Evolutionary conservation across 495 filamentous ascomycete genomes (phyloP), one percentile per base, ranked within the genome.

Genomic region (Chaetomidium leptoderma): DNA sequence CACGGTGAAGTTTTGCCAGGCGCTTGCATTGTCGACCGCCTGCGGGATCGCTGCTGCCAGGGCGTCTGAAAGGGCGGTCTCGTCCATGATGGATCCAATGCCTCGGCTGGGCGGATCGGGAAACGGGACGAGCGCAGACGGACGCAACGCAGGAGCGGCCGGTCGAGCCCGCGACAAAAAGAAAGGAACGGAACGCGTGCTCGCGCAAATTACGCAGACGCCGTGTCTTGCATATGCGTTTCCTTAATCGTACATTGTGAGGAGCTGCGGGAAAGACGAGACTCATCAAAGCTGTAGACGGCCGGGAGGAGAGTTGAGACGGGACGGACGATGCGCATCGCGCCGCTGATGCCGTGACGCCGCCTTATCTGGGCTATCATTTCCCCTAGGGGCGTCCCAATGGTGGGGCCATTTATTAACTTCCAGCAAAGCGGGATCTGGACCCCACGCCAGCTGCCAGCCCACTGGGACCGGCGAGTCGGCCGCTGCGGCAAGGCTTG

Each of bases 1-100:
- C 19, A 66, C 45, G 7, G 75, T 78, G 54, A 80, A 61, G 54
- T 80, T 80, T 58, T 70, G 63, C 77, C 77, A 80, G 16, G 63
- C 64, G 55, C 69, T 77, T 24, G 72, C 61, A 55, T 76, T 74
- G 47, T 71, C 64, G 36, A 74, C 65, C 27, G 57, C 37, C 13
- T 46, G 42, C 11, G 65, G 26, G 17, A 54, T 33, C 3, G 64
- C 53, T 8, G 57, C 57, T 39, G 61, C 44, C 6, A 60, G 61
- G 26, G 71, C 56, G 10, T 63, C 51, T 37, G 55, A 54, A 10
- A 60, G 43, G 8, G 36, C 30, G 17, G 54, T 24, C 13, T 53
- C 48, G 26, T 46, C 59, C 59, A 61, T 61, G 47, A 17, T 51
- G n/a, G 30, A 37, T 24, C 16, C n/a, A 33, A 24, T 23, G 11